These are phyloP conservation scores for Blastosporella zonata DNA, from an alignment of 1,284 basidiomycete species.

Conservation along the genomic window DNA sequence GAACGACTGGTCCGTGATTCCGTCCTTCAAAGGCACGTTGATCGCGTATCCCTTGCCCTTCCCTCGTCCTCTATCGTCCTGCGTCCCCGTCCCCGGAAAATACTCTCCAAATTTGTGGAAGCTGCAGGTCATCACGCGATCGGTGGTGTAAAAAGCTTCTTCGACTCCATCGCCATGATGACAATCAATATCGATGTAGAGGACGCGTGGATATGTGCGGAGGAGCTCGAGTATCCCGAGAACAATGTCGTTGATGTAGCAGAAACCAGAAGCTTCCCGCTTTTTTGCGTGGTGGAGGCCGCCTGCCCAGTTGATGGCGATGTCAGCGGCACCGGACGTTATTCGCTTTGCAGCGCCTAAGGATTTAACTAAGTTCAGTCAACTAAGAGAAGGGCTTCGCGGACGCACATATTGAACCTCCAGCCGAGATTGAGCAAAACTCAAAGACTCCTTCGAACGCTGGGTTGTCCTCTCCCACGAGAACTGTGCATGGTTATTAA, in stretches of 20 bases:
- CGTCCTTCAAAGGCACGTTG: conserved; percentile 94
- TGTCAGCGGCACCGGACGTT: conserved; percentile 84
- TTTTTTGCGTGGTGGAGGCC: conserved; percentile 99
- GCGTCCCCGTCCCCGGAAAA: conserved; percentile 92
- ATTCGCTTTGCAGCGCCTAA: conserved; percentile 82
- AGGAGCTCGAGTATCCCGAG: conserved; percentile 88
- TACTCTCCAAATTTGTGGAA: conserved; percentile 98
- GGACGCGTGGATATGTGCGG: conserved; percentile 78
- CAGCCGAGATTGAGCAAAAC: conserved; percentile 95
- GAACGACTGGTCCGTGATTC: conserved; percentile 84
- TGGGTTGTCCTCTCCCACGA: conserved; percentile 94
- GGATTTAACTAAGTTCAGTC: background rate
- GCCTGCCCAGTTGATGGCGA: conserved; percentile 97
- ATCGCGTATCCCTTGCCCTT: conserved; percentile 89
- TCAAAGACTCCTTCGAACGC: conserved; percentile 96
- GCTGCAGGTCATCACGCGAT: conserved; percentile 93
- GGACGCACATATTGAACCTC: conserved; percentile 80
- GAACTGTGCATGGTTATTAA: conserved; percentile 45
- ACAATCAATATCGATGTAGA: conserved; percentile 98
- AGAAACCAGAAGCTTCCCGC: conserved; percentile 94
- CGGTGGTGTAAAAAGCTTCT: conserved; percentile 97
- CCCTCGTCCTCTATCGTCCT: conserved; percentile 83
- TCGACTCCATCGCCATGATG: conserved; percentile 99
- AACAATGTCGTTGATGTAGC: conserved; percentile 97
- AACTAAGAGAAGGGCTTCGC: background rate